phyloP scores from a whole-genome alignment of 495 filamentous ascomycete genomes.

The Hypoxylon intermedium region DNA sequence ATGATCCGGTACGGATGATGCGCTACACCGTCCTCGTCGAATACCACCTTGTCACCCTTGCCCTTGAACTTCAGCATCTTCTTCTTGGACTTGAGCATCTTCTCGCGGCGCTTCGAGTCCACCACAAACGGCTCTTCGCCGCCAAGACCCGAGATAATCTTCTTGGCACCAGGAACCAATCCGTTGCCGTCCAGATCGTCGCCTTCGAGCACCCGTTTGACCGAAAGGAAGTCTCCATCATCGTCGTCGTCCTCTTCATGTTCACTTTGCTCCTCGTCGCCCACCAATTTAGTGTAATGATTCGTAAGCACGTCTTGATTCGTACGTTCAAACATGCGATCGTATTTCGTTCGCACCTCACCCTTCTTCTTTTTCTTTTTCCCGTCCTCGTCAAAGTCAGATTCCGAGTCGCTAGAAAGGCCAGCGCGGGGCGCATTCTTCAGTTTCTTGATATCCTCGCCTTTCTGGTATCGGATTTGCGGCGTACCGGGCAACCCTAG shows the following conservation, averaged over 20 bases:
- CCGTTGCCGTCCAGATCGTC: slow-evolving; percentile 49
- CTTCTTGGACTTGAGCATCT: slow-evolving; percentile 92
- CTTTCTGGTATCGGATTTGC: slow-evolving; percentile 89
- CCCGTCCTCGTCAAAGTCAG: slow-evolving; percentile 56
- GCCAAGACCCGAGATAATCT: slow-evolving; percentile 59
- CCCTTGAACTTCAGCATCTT: slow-evolving; percentile 87
- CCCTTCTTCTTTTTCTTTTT: slow-evolving; percentile 66
- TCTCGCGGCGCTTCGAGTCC: slow-evolving; percentile 91
- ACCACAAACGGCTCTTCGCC: slow-evolving; percentile 73
- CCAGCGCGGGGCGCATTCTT: slow-evolving; percentile 82
- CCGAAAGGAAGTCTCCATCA: slow-evolving; percentile 81
- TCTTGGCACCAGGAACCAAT: slow-evolving; percentile 52
- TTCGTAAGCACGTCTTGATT: slow-evolving; percentile 94
- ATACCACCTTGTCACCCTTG: slow-evolving; percentile 82
- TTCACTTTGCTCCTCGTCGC: slow-evolving; percentile 61
- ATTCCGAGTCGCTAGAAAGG: slow-evolving; percentile 59
- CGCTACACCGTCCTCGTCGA: slow-evolving; percentile 87
- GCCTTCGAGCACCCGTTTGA: slow-evolving; percentile 80
- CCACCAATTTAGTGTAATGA: slow-evolving; percentile 87
- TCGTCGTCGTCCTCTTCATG: slow-evolving; percentile 57
- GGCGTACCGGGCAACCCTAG: slow-evolving; percentile 89
- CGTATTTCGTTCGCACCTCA: slow-evolving; percentile 84
- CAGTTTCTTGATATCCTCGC: slow-evolving; percentile 78
- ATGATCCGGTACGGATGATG: slow-evolving; percentile 88
- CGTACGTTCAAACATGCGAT: slow-evolving; percentile 94